Conservation (phyloP, 768 basidiomycete species). For the Tylopilus intermedius region DNA sequence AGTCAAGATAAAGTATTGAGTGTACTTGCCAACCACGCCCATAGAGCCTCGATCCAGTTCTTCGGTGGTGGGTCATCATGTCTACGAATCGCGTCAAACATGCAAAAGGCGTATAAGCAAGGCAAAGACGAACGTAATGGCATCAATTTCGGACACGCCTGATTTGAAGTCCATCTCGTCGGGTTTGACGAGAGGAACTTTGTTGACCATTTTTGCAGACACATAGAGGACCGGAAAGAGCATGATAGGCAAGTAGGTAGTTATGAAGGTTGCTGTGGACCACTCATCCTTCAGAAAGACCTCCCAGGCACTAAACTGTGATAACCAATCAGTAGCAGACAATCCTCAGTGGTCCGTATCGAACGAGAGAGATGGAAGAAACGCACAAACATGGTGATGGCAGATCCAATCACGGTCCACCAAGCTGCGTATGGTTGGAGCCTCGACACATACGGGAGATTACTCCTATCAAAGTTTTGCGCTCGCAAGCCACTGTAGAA, state of each 20-base stretch:
- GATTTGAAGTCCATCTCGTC: constrained; percentile 21
- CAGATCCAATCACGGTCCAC: constrained; percentile 27
- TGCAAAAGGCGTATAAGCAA: neutral
- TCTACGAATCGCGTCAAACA: constrained; percentile 4
- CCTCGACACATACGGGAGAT: constrained; percentile 40
- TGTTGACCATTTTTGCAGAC: constrained; percentile 18
- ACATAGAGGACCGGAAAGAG: constrained; percentile 45
- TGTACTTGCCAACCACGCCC: constrained; percentile 19
- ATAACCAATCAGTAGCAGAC: neutral
- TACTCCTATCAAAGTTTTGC: constrained; percentile 44
- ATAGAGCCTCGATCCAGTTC: constrained; percentile 14
- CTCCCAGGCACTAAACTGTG: constrained; percentile 34
- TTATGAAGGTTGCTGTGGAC: constrained; percentile 34
- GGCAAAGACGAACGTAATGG: constrained; percentile 12
- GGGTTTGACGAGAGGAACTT: constrained; percentile 7
- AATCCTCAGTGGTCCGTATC: neutral
- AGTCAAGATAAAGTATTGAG: neutral
- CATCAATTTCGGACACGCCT: constrained; percentile 14
- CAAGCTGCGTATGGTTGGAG: constrained; percentile 41
- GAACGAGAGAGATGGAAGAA: neutral
- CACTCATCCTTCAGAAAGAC: constrained; percentile 35
- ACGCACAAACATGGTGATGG: constrained; percentile 33
- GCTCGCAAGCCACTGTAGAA: constrained; percentile 35
- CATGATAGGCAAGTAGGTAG: constrained; percentile 35
- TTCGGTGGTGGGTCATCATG: constrained; percentile 20